Evolutionary conservation across 2,329 filamentous ascomycete species (phyloP).

Genomic region (Alternaria viburni): DNA sequence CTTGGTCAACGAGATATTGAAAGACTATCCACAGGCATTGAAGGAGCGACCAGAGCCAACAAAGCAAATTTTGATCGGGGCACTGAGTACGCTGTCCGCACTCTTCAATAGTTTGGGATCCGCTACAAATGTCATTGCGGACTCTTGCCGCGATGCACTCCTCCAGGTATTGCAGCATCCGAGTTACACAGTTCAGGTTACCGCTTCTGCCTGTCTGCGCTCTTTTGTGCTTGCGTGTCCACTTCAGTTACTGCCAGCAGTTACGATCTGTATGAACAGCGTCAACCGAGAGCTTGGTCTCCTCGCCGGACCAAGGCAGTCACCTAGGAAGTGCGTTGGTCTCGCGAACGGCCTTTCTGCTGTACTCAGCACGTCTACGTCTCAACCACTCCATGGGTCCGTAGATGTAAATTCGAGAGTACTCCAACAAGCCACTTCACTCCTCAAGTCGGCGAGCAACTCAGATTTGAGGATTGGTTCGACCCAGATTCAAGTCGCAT

Average conservation of each 20-base stretch:
- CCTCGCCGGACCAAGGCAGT: constrained; percentile 75
- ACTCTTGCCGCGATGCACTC: constrained; percentile 82
- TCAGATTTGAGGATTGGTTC: constrained; percentile 89
- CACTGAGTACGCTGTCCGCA: constrained; percentile 79
- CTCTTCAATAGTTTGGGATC: constrained; percentile 82
- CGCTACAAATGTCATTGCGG: constrained; percentile 78
- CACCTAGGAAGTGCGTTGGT: constrained; percentile 82
- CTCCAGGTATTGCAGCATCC: constrained; percentile 92
- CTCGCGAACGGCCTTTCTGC: constrained; percentile 92
- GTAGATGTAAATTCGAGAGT: constrained; percentile 94
- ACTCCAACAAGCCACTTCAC: constrained; percentile 85
- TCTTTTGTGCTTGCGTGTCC: constrained; percentile 89
- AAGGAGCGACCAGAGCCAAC: constrained; percentile 87
- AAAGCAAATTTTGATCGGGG: constrained; percentile 81
- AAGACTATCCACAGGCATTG: constrained; percentile 89
- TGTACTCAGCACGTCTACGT: constrained; percentile 85
- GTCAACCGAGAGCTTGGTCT: constrained; percentile 84
- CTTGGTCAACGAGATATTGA: constrained; percentile 85
- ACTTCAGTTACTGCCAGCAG: constrained; percentile 85
- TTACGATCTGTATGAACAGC: constrained; percentile 97
- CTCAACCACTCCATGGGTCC: constrained; percentile 89
- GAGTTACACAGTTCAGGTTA: constrained; percentile 94
- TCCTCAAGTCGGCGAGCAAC: constrained; percentile 90
- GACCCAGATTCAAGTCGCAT: constrained; percentile 96
- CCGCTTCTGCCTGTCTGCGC: constrained; percentile 84